These are phyloP conservation scores for Fomitopsis schrenkii DNA, from an alignment of 1,284 basidiomycete species.

Conservation along the genomic window DNA sequence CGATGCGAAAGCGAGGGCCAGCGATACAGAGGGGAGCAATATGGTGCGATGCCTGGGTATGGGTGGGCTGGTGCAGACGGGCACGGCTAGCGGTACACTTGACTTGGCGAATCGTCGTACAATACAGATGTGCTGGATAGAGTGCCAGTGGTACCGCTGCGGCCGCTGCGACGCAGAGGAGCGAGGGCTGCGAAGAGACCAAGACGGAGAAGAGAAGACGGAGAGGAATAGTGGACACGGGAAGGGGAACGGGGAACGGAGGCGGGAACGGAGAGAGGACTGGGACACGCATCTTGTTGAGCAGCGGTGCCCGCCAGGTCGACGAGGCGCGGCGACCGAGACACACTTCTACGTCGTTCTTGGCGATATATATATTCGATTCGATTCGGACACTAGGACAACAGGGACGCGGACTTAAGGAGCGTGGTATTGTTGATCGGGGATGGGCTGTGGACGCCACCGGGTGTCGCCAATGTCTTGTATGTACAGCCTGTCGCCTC, in stretches of 20 bases:
- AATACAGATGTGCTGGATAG: background rate
- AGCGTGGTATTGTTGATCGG: slow-evolving; percentile 4
- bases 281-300: background rate
- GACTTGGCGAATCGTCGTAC: background rate
- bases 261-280: too few species aligned
- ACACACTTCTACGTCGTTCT: slow-evolving; percentile 3
- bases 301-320: background rate
- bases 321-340: background rate
- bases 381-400: background rate
- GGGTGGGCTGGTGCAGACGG: background rate
- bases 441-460: background rate
- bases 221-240: background rate
- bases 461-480: slow-evolving; percentile 3
- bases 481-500: slow-evolving; percentile 6
- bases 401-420: slow-evolving; percentile 1
- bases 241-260: background rate
- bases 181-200: background rate
- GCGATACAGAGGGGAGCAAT: background rate
- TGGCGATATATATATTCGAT: slow-evolving; percentile 2
- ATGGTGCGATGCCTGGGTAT: background rate
- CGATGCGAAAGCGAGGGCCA: background rate
- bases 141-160: background rate
- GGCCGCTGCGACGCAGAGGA: background rate
- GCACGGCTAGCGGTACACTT: background rate
- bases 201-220: background rate